Evolutionary conservation across 352 stramenopile genomes (phyloP), one percentile per base, ranked within the genome.

Genomic region (Pythium monospermum): DNA sequence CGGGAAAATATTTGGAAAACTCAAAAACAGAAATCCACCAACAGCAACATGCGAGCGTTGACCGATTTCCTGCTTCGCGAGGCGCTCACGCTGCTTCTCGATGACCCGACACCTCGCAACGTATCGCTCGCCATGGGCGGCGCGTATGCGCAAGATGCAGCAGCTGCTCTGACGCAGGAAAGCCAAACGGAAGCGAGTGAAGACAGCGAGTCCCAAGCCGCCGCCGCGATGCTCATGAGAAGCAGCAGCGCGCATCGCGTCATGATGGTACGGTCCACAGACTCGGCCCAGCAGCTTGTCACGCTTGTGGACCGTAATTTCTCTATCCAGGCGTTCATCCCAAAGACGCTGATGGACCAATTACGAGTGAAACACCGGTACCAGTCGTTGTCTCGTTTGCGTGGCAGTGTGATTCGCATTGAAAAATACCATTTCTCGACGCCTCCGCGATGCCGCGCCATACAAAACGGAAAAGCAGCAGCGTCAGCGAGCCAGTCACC

Each of bases 351-450:
- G 23, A 40, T 49, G 0, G 28, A 53, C 1, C 21, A 26, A 6
- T 18, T 86, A 38, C 31, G 54, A 32, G 28, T 58, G 22, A 57
- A 65, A 36, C 27, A 48, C 15, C 39, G 57, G 25, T 77, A 66
- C 51, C 38, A 71, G 41, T 73, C 59, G 36, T 43, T 89, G 27
- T 49, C 65, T 15, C n/a, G 53, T 0, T 61, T 89, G 3, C 61
- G 66, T 1, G 78, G 78, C 16, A 83, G 65, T 54, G 53, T 82
- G 18, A 41, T 89, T 6, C 60, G 73, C 27, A 51, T 90, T 22
- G 69, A 68, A 23, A 75, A 79, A 56, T 90, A 87, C 53, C 64
- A 77, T 22, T 90, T 83, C 51, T 60, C 71, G 27, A 85, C 71
- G 6, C 53, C 68, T 3, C 39, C 50, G 45, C 66, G 59, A 39